Evolutionary conservation across 306 rosid species (phyloP).

Genomic region (Casuarina cunninghamiana): DNA sequence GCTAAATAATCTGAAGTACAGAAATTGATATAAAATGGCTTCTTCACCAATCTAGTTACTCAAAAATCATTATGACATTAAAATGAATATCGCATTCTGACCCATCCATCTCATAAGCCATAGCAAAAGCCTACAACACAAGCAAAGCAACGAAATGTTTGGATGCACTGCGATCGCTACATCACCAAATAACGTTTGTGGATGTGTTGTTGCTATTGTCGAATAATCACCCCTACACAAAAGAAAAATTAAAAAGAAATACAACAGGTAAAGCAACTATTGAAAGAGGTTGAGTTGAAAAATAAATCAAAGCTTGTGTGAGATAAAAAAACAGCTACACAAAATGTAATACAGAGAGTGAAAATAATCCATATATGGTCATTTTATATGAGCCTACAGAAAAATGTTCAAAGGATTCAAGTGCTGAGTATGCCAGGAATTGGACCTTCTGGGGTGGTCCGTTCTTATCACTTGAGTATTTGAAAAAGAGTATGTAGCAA

Average conservation of each 20-base stretch:
- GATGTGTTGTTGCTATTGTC: slow-evolving; percentile 95
- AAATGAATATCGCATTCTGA: neutral
- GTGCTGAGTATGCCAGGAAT: neutral
- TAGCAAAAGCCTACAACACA: slow-evolving; percentile 5
- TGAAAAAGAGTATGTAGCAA: too few relatives aligned
- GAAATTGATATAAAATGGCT: neutral
- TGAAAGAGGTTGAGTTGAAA: neutral
- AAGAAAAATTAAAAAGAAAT: slow-evolving; percentile 19
- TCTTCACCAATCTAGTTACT: neutral
- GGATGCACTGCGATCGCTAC: slow-evolving; percentile 95
- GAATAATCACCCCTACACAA: slow-evolving; percentile 67
- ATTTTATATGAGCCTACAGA: neutral
- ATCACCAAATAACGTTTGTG: slow-evolving; percentile 96
- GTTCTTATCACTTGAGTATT: too few relatives aligned
- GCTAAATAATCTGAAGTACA: too few relatives aligned
- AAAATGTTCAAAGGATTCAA: neutral
- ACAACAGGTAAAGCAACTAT: slow-evolving; percentile 12
- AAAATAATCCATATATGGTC: neutral
- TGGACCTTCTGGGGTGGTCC: too few relatives aligned
- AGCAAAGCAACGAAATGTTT: slow-evolving; percentile 48
- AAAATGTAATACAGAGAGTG: slow-evolving; percentile 9
- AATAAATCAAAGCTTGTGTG: slow-evolving; percentile 17
- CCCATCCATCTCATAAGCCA: neutral
- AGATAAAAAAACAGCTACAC: slow-evolving; percentile 18
- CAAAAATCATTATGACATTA: neutral